Evolutionary conservation across 768 basidiomycete species (phyloP).

Genomic region (Ephemerocybe angulata): DNA sequence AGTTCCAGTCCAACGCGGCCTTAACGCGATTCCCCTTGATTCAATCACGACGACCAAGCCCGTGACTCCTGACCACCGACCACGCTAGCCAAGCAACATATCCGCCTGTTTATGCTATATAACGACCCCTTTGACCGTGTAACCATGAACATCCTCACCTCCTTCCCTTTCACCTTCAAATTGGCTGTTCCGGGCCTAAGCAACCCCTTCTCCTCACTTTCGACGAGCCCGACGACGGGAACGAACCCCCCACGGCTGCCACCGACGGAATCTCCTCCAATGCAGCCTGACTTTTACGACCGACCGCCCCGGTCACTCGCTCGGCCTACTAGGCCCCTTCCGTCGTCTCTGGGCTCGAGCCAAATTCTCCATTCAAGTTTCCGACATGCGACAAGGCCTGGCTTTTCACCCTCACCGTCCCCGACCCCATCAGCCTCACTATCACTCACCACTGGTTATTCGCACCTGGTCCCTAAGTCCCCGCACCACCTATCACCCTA

Average conservation of each 20-base stretch:
- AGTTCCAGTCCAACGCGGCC: too few relatives aligned
- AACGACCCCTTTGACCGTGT: conserved; percentile 11
- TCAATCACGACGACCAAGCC: neutral
- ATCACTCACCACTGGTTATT: conserved; percentile 3
- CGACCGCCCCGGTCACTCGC: conserved; percentile 7
- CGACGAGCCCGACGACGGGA: conserved; percentile 9
- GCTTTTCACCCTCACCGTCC: conserved; percentile 21
- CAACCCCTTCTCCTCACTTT: conserved; percentile 52
- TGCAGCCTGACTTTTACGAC: neutral
- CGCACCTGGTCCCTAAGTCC: conserved; percentile 3
- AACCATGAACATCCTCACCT: conserved; percentile 14
- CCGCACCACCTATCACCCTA: conserved; percentile 2
- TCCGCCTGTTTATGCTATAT: conserved; percentile 10
- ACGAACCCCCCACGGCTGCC: conserved; percentile 14
- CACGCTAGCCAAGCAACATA: neutral
- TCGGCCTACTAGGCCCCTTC: conserved; percentile 17
- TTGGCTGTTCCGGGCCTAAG: conserved; percentile 60
- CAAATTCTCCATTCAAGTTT: conserved; percentile 12
- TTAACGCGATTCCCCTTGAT: neutral
- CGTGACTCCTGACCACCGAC: neutral
- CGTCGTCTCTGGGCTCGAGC: conserved; percentile 17
- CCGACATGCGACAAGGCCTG: conserved; percentile 21
- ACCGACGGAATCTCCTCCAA: neutral
- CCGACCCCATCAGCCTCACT: conserved; percentile 5
- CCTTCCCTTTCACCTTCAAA: conserved; percentile 72